Evolutionary conservation across 148 eudicot species (phyloP), one percentile per base, ranked within the genome.

Genomic region (Spergularia bocconei): DNA sequence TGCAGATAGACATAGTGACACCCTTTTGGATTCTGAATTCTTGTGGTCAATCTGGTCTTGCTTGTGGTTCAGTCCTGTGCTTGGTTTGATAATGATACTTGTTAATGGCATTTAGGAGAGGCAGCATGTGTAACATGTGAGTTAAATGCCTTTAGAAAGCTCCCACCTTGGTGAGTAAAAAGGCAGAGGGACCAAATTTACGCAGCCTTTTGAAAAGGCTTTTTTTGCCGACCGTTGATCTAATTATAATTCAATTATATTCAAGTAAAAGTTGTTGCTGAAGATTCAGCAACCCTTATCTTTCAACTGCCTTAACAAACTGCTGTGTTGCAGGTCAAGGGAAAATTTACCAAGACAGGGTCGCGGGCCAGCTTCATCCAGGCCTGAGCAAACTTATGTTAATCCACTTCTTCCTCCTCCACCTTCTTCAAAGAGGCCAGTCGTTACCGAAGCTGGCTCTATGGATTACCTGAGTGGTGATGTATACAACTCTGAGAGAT

Each of bases 331-430:
- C 87, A 93, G 97, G 81, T 84, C 98, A 56, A 87, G 94, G 79
- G 97, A 91, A 67, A 78, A 80, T 78, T 63, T 80, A 21, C 97
- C 80, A 73, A 83, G 88, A 75, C 81, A 68, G 70, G 85, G 86
- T 63, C 79, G 79, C 33, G 88, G 76, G 50, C 72, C 82, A 13
- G 70, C 69, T 41, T 47, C 69, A 70, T 64, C 70, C 11, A 76
- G 63, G 39, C 78, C 53, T 11, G 86, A 86, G 67, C 78, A 81
- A 2, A 74, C 76, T 39, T 84, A 75, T 23, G 79, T 73, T 59
- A 91, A 69, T 76, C 90, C 98, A 23, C 70, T 87, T 78, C 86
- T 87, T 79, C 88, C 92, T 72, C 90, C 98, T n/a, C 97, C 94
- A 48, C 91, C 95, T 66, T 75, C 95, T 65, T 88, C 88, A 21